Evolutionary conservation across 2,329 filamentous ascomycete species (phyloP), one percentile per base, ranked within the genome.

Genomic region (Aspergillus eucalypticola): DNA sequence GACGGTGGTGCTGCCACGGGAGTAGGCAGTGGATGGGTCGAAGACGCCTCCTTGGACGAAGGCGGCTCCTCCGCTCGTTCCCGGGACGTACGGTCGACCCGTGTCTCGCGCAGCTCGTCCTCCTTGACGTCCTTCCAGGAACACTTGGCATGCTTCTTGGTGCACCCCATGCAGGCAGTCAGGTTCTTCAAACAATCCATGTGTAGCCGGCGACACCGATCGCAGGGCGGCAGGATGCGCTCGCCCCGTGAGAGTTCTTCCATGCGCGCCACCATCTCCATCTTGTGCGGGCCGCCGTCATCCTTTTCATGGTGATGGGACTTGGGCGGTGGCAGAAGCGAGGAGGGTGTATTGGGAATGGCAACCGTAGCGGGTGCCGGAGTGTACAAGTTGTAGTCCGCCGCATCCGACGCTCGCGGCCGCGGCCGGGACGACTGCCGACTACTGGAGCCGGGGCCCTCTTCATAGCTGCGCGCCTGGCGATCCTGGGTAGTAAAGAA

Each of bases 111-210:
- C 10, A 86, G 64, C 67, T 96, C 92, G 3, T 89, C 88, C 32
- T 91, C 86, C 15, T 86, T 87, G n/a, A 95, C 86, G 48, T 90
- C 87, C 66, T 88, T 90, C 92, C 92, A 96, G 13, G 87, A 88
- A 73, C 92, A 96, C 69, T 92, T 93, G 19, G 91, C 91, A 72
- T 96, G 92, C 73, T 96, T 96, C 73, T 91, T 93, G 0, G 92
- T 96, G 74, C 92, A 96, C 21, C 91, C 91, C 74, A 89, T 86
- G 71, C 92, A 96, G 8, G 91, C 91, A 0, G 91, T 96, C 41
- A 95, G 81, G 64, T 96, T 90, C 76, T 96, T 96, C 51, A 93
- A 80, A 63, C 92, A 96, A 60, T 91, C 86, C 78, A 92, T 90
- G 65, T 90, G 88, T 15, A 96, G 80, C 29, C 92, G 84, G 48